Conservation (phyloP, 108 stramenopile species). For the Nannochloropsis gaditana region DNA sequence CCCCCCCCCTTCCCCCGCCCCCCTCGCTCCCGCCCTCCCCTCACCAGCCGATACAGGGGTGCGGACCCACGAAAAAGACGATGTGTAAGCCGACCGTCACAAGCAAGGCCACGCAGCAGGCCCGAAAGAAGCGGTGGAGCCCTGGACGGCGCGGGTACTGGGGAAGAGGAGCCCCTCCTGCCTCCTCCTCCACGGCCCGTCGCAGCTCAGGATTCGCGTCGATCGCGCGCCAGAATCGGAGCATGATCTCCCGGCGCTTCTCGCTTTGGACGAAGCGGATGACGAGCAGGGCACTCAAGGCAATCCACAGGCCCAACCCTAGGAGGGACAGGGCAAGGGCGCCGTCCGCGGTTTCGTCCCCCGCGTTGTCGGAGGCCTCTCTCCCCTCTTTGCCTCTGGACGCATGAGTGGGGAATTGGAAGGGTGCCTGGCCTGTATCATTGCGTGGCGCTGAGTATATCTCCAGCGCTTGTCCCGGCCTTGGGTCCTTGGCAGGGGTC, state of each 20-base stretch:
- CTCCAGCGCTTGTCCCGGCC: too few species aligned
- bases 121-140: background rate
- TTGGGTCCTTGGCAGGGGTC: too few species aligned
- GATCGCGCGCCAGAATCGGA: constrained; percentile 17
- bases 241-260: background rate
- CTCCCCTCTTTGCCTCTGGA: too few species aligned
- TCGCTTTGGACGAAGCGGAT: background rate
- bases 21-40: background rate
- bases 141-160: background rate
- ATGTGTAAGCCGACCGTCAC: background rate
- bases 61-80: background rate
- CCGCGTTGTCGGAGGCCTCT: background rate
- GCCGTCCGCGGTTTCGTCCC: background rate
- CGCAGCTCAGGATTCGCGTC: background rate
- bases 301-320: background rate
- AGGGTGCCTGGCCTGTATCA: too few species aligned
- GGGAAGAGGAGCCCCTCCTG: background rate
- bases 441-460: too few species aligned
- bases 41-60: background rate
- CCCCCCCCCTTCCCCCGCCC: constrained; percentile 2
- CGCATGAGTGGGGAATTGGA: too few species aligned
- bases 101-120: background rate
- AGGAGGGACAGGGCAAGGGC: background rate
- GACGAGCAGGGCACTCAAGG: background rate
- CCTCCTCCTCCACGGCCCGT: background rate